phyloP scores from a whole-genome alignment of 1,284 basidiomycete genomes.

The Butyriboletus regius region DNA sequence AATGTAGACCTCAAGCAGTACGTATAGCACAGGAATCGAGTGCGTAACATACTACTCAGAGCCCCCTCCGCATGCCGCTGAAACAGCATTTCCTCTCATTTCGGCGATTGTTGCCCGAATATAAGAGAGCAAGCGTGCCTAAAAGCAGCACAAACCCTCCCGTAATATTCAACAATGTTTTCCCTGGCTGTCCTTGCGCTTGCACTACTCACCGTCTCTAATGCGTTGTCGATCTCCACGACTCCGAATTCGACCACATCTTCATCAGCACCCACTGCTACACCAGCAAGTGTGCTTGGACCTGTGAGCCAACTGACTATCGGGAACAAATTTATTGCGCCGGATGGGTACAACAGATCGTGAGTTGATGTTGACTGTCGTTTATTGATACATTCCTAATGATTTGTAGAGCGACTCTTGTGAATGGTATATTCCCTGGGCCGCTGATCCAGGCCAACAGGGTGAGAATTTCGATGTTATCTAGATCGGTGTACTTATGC shows the following conservation, averaged over 20 bases:
- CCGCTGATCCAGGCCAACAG: constrained; percentile 25
- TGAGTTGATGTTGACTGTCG: constrained; percentile 10
- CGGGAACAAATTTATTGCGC: constrained; percentile 26
- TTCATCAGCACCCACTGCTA: neutral
- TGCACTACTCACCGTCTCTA: constrained; percentile 8
- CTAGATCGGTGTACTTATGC: neutral
- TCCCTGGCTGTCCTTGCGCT: constrained; percentile 5
- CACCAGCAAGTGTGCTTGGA: constrained; percentile 11
- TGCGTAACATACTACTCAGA: neutral
- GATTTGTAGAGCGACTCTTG: constrained; percentile 20
- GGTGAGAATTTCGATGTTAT: constrained; percentile 5
- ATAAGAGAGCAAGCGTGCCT: constrained; percentile 11
- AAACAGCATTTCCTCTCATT: neutral
- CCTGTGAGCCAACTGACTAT: constrained; percentile 17
- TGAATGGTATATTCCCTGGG: constrained; percentile 23
- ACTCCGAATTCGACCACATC: neutral
- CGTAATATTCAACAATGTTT: neutral
- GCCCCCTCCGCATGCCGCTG: neutral
- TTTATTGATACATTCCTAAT: neutral
- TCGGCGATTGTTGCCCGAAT: neutral
- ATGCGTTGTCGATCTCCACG: neutral
- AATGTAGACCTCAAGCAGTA: neutral
- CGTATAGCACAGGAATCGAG: neutral
- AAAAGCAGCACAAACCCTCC: neutral
- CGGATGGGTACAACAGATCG: constrained; percentile 34